Base-by-base conservation (phyloP, 2,329 filamentous ascomycete genomes). In the Myotisia sp. region DNA sequence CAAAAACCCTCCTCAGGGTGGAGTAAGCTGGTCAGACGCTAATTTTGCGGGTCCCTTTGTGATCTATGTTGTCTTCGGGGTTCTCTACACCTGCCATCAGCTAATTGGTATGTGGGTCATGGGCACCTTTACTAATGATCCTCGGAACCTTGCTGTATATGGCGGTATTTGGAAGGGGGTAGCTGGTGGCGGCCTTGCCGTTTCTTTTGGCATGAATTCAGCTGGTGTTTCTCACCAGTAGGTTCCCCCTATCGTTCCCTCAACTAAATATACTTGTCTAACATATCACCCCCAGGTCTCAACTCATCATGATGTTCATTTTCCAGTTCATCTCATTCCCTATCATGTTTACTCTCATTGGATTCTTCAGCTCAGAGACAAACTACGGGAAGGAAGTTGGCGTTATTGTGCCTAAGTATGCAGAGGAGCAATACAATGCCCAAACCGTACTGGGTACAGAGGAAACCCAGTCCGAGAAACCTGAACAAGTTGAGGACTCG, bases 101-200 rank as follows among this genome's bases (percentile, higher is more conserved):
- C 83, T 33, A 86, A 87, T 65, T 87, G 80, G 80, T 61, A 53
- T 34, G 56, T 47, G 75, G 75, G 81, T 77, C 62, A 90, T 92
- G 76, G 84, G 84, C 34, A 70, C 83, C 9, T 67, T 92, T 32
- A 84, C 80, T 55, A 92, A 92, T 70, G 87, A 84, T 40, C 74
- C 79, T 41, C 80, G 83, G 55, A 83, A 80, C 57, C 72, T 82
- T 13, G 83, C 84, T 59, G 87, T 90, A 65, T 76, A 84, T 47
- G 76, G 81, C 32, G 83, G 79, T 43, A 82, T 78, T 64, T 85
- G 84, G 69, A 84, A 84, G 62, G 75, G 75, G 40, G 78, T 87
- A 46, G 80, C 87, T 58, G 84, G 78, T 7, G 79, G 79, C 28
- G 81, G 79, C 45, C 74, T 73, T 4, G 80, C 77, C 42, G 69